Percentiles rank a stretch among this genome's conserved stretches.
Conservation (phyloP, 208 protist species). For the Crithidia thermophila region DNA sequence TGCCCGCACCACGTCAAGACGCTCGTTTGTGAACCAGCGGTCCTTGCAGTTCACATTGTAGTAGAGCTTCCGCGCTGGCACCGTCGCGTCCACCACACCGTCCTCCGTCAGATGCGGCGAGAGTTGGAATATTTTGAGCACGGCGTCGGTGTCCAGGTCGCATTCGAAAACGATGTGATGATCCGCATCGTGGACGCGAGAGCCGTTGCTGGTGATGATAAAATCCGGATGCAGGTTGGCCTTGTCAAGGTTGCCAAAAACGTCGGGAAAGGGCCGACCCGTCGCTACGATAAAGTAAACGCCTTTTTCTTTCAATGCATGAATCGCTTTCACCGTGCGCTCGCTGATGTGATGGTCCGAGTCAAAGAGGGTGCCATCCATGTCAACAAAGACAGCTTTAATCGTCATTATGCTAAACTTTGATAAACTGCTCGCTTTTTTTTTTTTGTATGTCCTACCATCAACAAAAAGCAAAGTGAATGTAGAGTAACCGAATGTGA, state of each 20-base stretch:
- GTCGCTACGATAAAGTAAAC: constrained; percentile 62
- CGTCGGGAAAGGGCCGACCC: constrained; percentile 63
- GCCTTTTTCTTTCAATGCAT: constrained; percentile 23
- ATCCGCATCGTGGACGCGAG: constrained; percentile 48
- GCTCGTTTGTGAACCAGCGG: constrained; percentile 57
- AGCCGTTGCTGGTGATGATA: constrained; percentile 81
- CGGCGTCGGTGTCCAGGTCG: constrained; percentile 41
- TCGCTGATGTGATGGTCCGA: constrained; percentile 32
- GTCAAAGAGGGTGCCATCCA: constrained; percentile 76
- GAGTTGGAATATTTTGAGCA: constrained; percentile 56
- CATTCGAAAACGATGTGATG: constrained; percentile 38
- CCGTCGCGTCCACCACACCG: not conserved
- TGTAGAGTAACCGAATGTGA: not conserved
- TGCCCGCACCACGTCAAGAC: constrained; percentile 26
- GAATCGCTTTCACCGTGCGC: constrained; percentile 40
- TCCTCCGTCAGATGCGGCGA: constrained; percentile 15
- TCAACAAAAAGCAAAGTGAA: not conserved
- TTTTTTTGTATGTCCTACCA: too few relatives aligned
- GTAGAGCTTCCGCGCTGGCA: constrained; percentile 25
- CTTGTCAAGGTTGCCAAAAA: constrained; percentile 56
- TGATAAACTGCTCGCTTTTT: constrained; percentile 10
- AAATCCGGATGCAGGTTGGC: constrained; percentile 49
- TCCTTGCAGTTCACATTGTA: constrained; percentile 58
- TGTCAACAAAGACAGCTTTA: constrained; percentile 49
- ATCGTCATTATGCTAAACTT: constrained; percentile 14